Base-by-base conservation (phyloP, 768 basidiomycete genomes). In the Lentinula detonsa region DNA sequence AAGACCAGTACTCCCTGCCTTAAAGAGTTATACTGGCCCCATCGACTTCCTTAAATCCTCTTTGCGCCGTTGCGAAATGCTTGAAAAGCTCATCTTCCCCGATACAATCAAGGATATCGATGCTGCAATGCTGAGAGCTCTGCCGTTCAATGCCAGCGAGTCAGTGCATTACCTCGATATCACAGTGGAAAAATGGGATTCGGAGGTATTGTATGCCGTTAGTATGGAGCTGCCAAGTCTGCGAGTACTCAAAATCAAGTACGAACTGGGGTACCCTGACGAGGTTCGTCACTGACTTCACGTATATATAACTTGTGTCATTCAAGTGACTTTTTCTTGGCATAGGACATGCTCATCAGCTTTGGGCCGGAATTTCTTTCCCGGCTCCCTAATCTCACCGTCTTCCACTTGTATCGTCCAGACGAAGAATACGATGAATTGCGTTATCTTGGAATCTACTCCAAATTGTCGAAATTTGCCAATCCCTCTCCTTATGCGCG, bases 301-400 rank as follows among this genome's bases (percentile, higher is more conserved):
- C 21, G 46, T 9, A 9, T 23, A 18, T 23, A 28, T 55, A 5
- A 42, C 2, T 39, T 42, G 52, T 34, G 5, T 5, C 34, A 21
- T n/a, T 21, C 9, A 23, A 40, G 10, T 40, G 2, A 50, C 13
- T 2, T 33, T 34, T 35, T 8, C 7, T 13, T 43, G 40, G 16
- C 35, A 39, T 45, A 72, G 79, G 74, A 78, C 45, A 73, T 68
- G 42, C 65, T 81, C 11, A 64, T 80, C 33, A 73, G 76, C 49
- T 70, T 81, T 63, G 80, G 79, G 15, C 74, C 79, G 15, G 75
- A 74, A 42, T 77, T 78, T 62, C 73, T 81, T 28, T 66, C 68
- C 52, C 64, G 59, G 8, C 71, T 81, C 66, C 69, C 73, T 16
- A 49, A 64, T 23, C 65, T 81, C 43, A 74, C 73, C 60, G 74